Evolutionary conservation across 495 filamentous ascomycete species (phyloP).

Genomic region (Chaetomium cochliodes): DNA sequence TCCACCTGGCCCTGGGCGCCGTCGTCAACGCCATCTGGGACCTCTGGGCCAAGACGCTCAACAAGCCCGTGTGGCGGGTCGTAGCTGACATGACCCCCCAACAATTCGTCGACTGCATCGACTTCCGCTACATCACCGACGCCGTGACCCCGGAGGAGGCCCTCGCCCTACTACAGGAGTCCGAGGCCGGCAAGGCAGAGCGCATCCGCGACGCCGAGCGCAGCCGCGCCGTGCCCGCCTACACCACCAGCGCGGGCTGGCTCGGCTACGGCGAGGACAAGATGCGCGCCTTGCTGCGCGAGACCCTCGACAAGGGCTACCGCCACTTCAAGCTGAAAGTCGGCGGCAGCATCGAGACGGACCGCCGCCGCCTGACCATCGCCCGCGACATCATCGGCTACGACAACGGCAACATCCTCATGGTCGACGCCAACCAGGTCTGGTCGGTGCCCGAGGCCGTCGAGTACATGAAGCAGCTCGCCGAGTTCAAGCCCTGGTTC

Average conservation of each 20-base stretch:
- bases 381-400: slow-evolving; percentile 82
- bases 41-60: slow-evolving; percentile 82
- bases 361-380: slow-evolving; percentile 66
- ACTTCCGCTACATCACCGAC: slow-evolving; percentile 92
- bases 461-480: slow-evolving; percentile 77
- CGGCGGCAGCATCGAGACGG: slow-evolving; percentile 67
- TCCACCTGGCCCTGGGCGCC: slow-evolving; percentile 85
- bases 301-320: slow-evolving; percentile 75
- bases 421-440: slow-evolving; percentile 95
- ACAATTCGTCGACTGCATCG: slow-evolving; percentile 82
- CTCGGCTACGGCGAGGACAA: slow-evolving; percentile 89
- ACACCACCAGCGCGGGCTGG: slow-evolving; percentile 91
- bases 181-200: slow-evolving; percentile 61
- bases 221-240: slow-evolving; percentile 76
- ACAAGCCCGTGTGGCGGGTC: slow-evolving; percentile 88
- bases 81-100: slow-evolving; percentile 86
- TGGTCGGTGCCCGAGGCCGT: slow-evolving; percentile 93
- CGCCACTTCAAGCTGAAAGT: slow-evolving; percentile 93
- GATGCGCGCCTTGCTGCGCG: slow-evolving; percentile 67
- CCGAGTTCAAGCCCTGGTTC: slow-evolving; percentile 90
- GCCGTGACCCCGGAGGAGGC: slow-evolving; percentile 88
- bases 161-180: slow-evolving; percentile 61
- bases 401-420: slow-evolving; percentile 80
- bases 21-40: slow-evolving; percentile 95
- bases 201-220: slow-evolving; percentile 68